Base-by-base conservation (phyloP, 2,329 filamentous ascomycete species). In the Ophiognomonia clavigignenti-juglandacearum region DNA sequence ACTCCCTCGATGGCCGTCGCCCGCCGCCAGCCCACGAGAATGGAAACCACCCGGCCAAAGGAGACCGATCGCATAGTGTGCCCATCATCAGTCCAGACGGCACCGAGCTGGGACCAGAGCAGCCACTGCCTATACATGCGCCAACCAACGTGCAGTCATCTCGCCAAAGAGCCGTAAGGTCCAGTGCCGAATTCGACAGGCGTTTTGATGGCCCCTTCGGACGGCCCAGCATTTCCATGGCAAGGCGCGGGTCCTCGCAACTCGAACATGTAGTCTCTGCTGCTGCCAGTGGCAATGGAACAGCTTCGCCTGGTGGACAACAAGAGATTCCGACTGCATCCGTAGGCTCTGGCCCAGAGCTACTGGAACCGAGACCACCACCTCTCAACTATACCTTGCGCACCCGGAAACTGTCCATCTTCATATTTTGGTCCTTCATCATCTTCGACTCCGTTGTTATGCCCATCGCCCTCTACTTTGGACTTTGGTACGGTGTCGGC, bases 381-480 rank as follows among this genome's bases (percentile, higher is more conserved):
- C 50, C 50, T 18, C 53, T 72, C 11, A 65, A 68, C 51, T 68
- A 67, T 54, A 62, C 59, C 24, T 48, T 66, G 34, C 54, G 61
- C 54, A 59, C 63, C 43, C 64, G 62, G 55, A 68, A 64, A 55
- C 56, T 59, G 62, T 70, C 70, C 45, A 69, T 77, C 13, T 70
- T 70, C 52, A 50, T 76, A 9, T 69, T 76, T 45, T 64, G 66
- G 26, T 65, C 65, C 32, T 68, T 78, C 46, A 58, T 77, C 20
- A 64, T 77, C 46, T 68, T 77, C 52, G 69, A 72, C 52, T 68
- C 67, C 1, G 65, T 64, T 47, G 57, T 77, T 24, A 66, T 78
- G 18, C 75, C 75, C 18, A 73, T 79, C 48, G 61, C 72, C 2
- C 60, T 79, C 4, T 79, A 74, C 63, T 79, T 77, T 53, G 69